phyloP scores from a whole-genome alignment of 805 yeast species.

The Scheffersomyces spartinae region DNA sequence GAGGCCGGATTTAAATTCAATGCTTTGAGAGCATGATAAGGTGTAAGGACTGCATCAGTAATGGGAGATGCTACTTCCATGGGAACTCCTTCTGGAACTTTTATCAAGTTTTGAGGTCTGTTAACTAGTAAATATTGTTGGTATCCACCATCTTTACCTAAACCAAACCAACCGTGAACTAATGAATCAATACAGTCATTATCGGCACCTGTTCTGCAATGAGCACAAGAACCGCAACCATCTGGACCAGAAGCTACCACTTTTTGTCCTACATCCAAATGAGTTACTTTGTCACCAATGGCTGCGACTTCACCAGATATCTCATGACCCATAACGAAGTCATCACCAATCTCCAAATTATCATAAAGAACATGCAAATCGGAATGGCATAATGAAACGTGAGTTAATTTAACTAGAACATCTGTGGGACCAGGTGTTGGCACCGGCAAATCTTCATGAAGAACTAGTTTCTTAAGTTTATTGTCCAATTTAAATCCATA shows the following conservation, averaged over 20 bases:
- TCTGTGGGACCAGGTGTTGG: conserved; percentile 16
- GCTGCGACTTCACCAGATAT: conserved; percentile 13
- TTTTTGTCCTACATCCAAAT: conserved; percentile 5
- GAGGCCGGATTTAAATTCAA: conserved; percentile 10
- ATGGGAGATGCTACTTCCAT: conserved; percentile 18
- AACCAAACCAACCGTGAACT: conserved; percentile 10
- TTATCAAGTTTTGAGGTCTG: conserved; percentile 8
- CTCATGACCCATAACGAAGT: conserved; percentile 17
- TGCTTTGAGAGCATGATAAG: conserved; percentile 19
- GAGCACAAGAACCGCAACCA: conserved; percentile 13
- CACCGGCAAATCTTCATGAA: conserved; percentile 20
- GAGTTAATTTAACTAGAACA: conserved; percentile 27
- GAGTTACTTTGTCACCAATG: conserved; percentile 4
- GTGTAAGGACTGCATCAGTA: conserved; percentile 20
- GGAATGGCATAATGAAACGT: conserved; percentile 32
- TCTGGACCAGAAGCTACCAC: conserved; percentile 8
- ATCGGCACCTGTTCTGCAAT: conserved; percentile 14
- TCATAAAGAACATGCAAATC: conserved; percentile 25
- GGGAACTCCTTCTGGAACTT: conserved; percentile 15
- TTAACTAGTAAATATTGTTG: conserved; percentile 14
- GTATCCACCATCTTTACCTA: conserved; percentile 18
- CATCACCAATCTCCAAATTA: conserved; percentile 1
- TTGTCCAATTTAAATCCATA: conserved; percentile 21
- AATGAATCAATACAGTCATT: conserved; percentile 8
- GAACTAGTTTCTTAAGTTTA: conserved; percentile 11